Base-by-base conservation (phyloP, 108 stramenopile genomes). In the Fragilaria radians region DNA sequence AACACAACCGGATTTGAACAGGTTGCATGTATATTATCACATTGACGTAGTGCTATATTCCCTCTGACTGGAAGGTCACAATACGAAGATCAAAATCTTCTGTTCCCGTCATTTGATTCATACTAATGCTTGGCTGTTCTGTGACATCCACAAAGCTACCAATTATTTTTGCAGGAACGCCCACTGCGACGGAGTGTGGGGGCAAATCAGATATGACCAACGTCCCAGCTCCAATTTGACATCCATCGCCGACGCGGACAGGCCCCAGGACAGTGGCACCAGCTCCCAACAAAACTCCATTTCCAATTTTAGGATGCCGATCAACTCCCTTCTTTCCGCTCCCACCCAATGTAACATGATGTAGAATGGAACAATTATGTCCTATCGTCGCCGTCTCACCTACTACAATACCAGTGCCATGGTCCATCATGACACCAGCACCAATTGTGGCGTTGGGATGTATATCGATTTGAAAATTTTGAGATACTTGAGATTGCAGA, bases 311-410 rank as follows among this genome's bases (percentile, higher is more conserved):
- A 19, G 95, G 95, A 70, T 96, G 95, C 19, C 95, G 74, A 71
- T 96, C 89, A 5, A 93, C 95, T 11, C 59, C 49, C 52, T 83
- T 83, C 67, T 96, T 96, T 4, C 95, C 93, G 11, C 91, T 96
- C 4, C 93, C 95, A 23, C 95, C 95, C 23, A 96, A 71, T 3
- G 95, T 96, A 3, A 94, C 93, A 4, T 91, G 88, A 25, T 94
- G 86, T 50, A 91, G 47, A 52, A 96, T 77, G n/a, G 79, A 81
- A 45, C 80, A 76, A 72, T 91, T 85, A 29, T 88, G 62, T 19
- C 91, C 93, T 0, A 94, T 70, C 29, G 83, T 70, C 42, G 95
- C 95, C 23, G 95, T 96, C 67, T 96, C 95, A 17, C 95, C 95
- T 34, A 96, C 86, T 11, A 96, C 86, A 0, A 94, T 81, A 29